Evolutionary conservation across 75 land plant species (phyloP), one percentile per base, ranked within the genome.

Genomic region (Gnetum montanum): DNA sequence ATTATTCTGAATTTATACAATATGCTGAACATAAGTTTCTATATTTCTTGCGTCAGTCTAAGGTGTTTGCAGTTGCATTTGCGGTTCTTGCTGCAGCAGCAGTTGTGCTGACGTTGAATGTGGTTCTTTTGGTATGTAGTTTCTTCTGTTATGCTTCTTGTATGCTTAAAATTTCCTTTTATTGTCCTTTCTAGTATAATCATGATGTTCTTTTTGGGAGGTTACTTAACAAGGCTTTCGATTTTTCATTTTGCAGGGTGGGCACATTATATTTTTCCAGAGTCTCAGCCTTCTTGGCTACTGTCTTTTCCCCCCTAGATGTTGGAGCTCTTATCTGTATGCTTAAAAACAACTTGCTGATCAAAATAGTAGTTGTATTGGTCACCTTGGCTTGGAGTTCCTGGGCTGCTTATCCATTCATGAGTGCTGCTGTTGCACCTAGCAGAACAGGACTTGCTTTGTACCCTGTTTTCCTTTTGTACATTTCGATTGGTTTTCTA

Each of bases 71-170:
- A 33, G 92, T 88, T 57, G 98, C 93, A 36, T 93, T 93, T 63
- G 98, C 96, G 7, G 79, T 90, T 8, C 84, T 93, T 40, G 96
- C 98, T n/a, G 90, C 95, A 57, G 98, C 96, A 64, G 98, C 98
- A 43, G 61, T 93, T 13, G 79, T 93, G 53, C 61, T 93, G 49
- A 93, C 98, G 11, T 49, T 93, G 66, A 93, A 93, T 62, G 98
- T 93, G 0, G 72, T 89, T 30, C 85, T 93, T 1, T 58, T 88
- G 94, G 94, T 88, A 81, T 62, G 52, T n/a, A n/a, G n/a, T n/a
- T n/a, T n/a, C n/a, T n/a, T n/a, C n/a, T n/a, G n/a, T n/a, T n/a
- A n/a, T n/a, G n/a, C n/a, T n/a, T n/a, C n/a, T n/a, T n/a, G n/a
- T n/a, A n/a, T n/a, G n/a, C n/a, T n/a, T n/a, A n/a, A n/a, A n/a